A percentile compares a stretch with the other conserved stretches of the same genome.
Evolutionary conservation across 352 stramenopile genomes (phyloP).

Genomic region (Phytophthora sp.): DNA sequence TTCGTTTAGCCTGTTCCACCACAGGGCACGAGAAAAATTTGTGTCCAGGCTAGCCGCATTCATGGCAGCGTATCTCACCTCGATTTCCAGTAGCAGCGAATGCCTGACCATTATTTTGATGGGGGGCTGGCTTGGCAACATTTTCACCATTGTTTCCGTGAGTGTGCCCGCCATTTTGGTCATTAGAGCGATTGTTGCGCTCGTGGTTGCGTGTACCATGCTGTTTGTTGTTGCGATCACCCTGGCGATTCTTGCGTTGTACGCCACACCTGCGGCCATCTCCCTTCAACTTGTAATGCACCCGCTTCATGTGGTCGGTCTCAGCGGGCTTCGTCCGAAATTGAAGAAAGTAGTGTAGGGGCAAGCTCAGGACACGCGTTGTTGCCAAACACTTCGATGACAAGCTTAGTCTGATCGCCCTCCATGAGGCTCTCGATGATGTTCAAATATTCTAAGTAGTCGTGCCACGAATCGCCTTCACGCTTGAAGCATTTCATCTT

Average conservation of each 20-base stretch:
- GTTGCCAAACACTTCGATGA: not conserved
- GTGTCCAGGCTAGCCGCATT: not conserved
- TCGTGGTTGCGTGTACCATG: too few species aligned
- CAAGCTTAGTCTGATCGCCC: not conserved
- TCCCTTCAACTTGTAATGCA: not conserved
- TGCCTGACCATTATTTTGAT: not conserved
- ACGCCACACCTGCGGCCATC: not conserved
- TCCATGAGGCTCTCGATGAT: not conserved
- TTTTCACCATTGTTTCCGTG: too few species aligned
- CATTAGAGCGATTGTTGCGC: too few species aligned
- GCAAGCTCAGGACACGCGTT: not conserved
- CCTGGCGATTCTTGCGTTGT: too few species aligned
- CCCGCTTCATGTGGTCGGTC: not conserved
- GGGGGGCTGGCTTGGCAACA: not conserved
- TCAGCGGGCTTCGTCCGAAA: not conserved
- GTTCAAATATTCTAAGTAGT: not conserved
- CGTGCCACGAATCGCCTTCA: not conserved
- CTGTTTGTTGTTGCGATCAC: not conserved
- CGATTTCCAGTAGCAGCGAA: not conserved
- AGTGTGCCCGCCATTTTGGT: too few species aligned
- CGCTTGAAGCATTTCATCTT: not conserved
- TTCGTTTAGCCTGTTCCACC: not conserved
- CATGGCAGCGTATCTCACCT: not conserved
- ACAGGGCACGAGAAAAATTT: not conserved
- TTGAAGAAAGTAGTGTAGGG: not conserved